Evolutionary conservation across 2,329 filamentous ascomycete genomes (phyloP), one percentile per base, ranked within the genome.

Genomic region (Penicillium sp.): DNA sequence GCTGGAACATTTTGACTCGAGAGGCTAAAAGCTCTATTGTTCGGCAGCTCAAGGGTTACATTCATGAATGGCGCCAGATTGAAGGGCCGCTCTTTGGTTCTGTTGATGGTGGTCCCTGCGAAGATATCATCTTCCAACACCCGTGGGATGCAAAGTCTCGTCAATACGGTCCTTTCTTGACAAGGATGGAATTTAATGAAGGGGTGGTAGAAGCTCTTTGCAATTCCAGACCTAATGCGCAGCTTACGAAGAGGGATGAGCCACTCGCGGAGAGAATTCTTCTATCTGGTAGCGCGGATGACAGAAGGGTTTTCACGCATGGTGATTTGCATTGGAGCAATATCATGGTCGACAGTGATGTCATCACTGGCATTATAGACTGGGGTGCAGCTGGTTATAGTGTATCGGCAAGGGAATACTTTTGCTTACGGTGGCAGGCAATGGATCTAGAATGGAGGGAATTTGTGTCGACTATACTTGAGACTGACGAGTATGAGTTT

Each of bases 181-280:
- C 48, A 7, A 35, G 34, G 25, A 40, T 42, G 16, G 35, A 41
- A 33, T 50, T 42, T 20, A 47, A 51, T 29, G 10, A 39, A 23
- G 51, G 44, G 6, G 36, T 50, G 16, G 44, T 53, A 6, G 41
- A 54, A 39, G 48, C 52, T 16, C 39, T 55, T 6, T 33, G 44
- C 30, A 32, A 40, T 14, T 44, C 49, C 11, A 45, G 50, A 35
- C 47, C 48, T 6, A 39, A 44, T 10, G 37, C 27, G 28, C 26
- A 39, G 9, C 37, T 39, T 15, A 35, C 17, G 8, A 26, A 35
- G 20, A 42, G 36, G 26, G 47, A 44, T 30, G 39, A 44, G 35
- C 25, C 31, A 16, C 33, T 49, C 7, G 32, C 15, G 29, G 31
- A 45, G 17, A 38, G 22, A 30, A 41, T 45, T 29, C 36, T 50